Percentiles rank a stretch among this genome's conserved stretches.
Conservation (phyloP, 2,329 filamentous ascomycete species). For the Cladophialophora yegresii region DNA sequence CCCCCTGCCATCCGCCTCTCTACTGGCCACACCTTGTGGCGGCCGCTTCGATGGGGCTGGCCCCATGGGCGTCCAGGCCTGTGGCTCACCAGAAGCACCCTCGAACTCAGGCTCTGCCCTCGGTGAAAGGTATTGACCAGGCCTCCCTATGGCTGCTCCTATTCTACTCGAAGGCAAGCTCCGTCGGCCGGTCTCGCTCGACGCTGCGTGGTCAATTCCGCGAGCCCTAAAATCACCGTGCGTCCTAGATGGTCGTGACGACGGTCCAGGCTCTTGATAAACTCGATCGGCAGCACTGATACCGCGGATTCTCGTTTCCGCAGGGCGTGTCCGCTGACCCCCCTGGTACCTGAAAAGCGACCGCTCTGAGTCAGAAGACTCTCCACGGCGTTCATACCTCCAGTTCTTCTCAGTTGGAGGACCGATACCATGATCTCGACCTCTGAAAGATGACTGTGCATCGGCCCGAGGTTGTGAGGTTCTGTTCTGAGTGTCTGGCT, state of each 20-base stretch:
- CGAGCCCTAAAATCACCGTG: background rate
- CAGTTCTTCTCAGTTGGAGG: background rate
- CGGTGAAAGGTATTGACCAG: background rate
- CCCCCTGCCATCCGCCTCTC: background rate
- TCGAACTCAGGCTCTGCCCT: constrained; percentile 3
- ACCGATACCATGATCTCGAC: background rate
- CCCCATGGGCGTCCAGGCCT: background rate
- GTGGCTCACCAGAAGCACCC: background rate
- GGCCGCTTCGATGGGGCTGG: background rate
- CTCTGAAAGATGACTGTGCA: background rate
- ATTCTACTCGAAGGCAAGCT: background rate
- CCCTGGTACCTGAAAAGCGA: constrained; percentile 4
- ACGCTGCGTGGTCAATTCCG: background rate
- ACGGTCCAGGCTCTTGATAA: background rate
- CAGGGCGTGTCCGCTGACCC: background rate
- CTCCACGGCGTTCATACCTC: background rate
- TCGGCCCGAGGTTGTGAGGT: background rate
- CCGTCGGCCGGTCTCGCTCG: background rate
- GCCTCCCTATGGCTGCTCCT: background rate
- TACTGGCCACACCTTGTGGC: background rate
- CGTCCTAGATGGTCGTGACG: background rate
- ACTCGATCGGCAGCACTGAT: background rate
- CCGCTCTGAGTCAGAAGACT: background rate
- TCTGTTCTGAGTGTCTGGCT: background rate
- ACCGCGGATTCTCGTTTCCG: background rate